phyloP scores from a whole-genome alignment of 768 basidiomycete genomes.

The Termitomyces sp. region DNA sequence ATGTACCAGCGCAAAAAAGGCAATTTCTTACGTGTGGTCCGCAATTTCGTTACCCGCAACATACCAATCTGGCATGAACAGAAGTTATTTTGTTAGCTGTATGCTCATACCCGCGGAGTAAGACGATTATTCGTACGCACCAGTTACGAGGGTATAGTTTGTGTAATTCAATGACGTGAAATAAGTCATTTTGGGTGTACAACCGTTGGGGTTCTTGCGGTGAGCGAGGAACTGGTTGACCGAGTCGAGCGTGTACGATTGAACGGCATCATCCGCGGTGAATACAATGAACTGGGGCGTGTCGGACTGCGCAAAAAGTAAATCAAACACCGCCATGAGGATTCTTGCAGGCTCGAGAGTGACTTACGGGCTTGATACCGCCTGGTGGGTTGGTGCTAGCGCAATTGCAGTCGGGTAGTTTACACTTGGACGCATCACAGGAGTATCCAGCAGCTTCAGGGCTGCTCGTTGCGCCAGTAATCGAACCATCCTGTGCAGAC shows the following conservation, averaged over 20 bases:
- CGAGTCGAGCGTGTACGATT: constrained; percentile 71
- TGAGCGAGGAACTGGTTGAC: constrained; percentile 74
- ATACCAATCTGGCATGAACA: constrained; percentile 54
- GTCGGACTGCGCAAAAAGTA: constrained; percentile 37
- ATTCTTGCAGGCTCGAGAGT: neutral
- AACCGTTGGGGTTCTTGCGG: constrained; percentile 75
- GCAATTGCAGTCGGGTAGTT: constrained; percentile 68
- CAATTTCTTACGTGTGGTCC: constrained; percentile 59
- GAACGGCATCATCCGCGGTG: constrained; percentile 75
- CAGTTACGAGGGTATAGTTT: constrained; percentile 70
- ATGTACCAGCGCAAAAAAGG: neutral
- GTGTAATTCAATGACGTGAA: constrained; percentile 70
- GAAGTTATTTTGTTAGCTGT: neutral
- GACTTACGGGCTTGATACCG: constrained; percentile 58
- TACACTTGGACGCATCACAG: constrained; percentile 61
- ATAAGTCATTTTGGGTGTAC: constrained; percentile 73
- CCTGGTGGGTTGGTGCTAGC: constrained; percentile 74
- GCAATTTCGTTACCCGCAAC: constrained; percentile 84
- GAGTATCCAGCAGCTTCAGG: constrained; percentile 60
- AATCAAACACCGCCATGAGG: neutral
- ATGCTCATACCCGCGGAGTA: neutral
- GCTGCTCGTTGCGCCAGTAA: constrained; percentile 52
- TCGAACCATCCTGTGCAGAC: constrained; percentile 47
- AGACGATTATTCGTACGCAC: constrained; percentile 15
- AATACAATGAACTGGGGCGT: constrained; percentile 68